Base-by-base conservation (phyloP, 2,329 filamentous ascomycete species). In the Dactylonectria macrodidyma region DNA sequence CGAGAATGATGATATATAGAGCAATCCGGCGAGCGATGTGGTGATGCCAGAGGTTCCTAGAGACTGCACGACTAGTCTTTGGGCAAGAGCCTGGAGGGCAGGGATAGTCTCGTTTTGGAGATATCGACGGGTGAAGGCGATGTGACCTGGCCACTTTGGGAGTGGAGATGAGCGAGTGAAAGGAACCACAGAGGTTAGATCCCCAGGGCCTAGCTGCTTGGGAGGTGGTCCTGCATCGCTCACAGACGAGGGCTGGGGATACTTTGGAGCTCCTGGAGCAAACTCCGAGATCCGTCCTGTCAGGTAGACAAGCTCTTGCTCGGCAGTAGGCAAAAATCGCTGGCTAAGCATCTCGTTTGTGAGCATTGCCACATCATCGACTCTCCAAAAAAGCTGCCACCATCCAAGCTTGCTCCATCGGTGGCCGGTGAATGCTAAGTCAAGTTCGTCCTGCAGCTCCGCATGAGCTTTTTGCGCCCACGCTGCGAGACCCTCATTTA, bases 311-410 rank as follows among this genome's bases (percentile, higher is more conserved):
- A 94, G 88, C 62, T 91, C 91, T 73, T 91, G 91, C 80, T 98
- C 95, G 0, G 95, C 92, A 3, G 88, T 88, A 0, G 91, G 88
- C 3, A 99, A 87, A 84, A 97, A 98, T 7, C 89, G 87, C 70
- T 91, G 90, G 67, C 89, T 88, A 3, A 98, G 84, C 67, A 98
- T 92, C 73, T 96, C 93, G 1, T 90, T 89, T 3, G 93, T 91
- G 62, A 97, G 90, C 87, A 95, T 92, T 3, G 90, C 90, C 11
- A 98, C 94, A 75, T 98, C 95, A 77, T 98, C 95, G 26, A 96
- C 95, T 22, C 94, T 90, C 95, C 95, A 97, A 78, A 97, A 95
- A 0, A 98, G 87, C 79, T 97, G 97, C 92, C 94, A 98, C 95
- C 95, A 98, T 16, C 91, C 88, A 4, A 97, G 85, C 70, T 93